Evolutionary conservation across 2,329 filamentous ascomycete genomes (phyloP).

Genomic region (Fusarium euwallaceae): DNA sequence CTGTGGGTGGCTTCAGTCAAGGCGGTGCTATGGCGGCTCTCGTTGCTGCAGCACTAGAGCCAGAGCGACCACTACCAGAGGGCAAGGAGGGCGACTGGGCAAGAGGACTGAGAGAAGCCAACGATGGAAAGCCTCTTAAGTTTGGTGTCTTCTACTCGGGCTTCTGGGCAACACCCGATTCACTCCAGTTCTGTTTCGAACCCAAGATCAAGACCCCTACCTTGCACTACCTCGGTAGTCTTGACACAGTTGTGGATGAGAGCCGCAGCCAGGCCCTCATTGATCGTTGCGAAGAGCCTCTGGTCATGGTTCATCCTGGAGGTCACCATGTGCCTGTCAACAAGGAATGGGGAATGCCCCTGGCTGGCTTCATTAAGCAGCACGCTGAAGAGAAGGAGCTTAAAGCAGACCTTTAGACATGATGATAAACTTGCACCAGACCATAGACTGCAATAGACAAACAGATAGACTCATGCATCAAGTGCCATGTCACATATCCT

Average conservation of each 20-base stretch:
- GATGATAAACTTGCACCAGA: background rate
- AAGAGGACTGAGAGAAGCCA: conserved; percentile 61
- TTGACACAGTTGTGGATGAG: conserved; percentile 93
- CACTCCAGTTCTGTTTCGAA: conserved; percentile 76
- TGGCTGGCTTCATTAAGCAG: conserved; percentile 77
- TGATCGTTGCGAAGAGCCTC: conserved; percentile 69
- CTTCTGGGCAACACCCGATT: conserved; percentile 73
- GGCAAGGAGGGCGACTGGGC: conserved; percentile 57
- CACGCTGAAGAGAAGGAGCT: conserved; percentile 48
- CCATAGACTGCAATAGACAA: conserved; percentile 37
- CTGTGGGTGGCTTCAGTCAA: conserved; percentile 86
- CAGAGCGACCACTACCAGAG: conserved; percentile 45
- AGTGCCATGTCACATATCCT: conserved; percentile 50
- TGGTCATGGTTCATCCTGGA: conserved; percentile 80
- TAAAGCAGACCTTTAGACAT: conserved; percentile 44
- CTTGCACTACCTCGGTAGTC: conserved; percentile 83
- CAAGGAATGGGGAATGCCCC: conserved; percentile 82
- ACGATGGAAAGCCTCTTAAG: conserved; percentile 64
- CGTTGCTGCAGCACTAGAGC: conserved; percentile 79
- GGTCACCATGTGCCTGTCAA: conserved; percentile 90
- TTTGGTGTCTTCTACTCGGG: conserved; percentile 85
- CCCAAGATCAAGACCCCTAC: conserved; percentile 82
- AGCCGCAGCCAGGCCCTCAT: conserved; percentile 74
- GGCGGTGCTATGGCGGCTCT: conserved; percentile 80
- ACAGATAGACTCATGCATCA: conserved; percentile 44